Evolutionary conservation across 2,329 filamentous ascomycete genomes (phyloP), one percentile per base, ranked within the genome.

Genomic region (Microcyclospora tardicrescens): DNA sequence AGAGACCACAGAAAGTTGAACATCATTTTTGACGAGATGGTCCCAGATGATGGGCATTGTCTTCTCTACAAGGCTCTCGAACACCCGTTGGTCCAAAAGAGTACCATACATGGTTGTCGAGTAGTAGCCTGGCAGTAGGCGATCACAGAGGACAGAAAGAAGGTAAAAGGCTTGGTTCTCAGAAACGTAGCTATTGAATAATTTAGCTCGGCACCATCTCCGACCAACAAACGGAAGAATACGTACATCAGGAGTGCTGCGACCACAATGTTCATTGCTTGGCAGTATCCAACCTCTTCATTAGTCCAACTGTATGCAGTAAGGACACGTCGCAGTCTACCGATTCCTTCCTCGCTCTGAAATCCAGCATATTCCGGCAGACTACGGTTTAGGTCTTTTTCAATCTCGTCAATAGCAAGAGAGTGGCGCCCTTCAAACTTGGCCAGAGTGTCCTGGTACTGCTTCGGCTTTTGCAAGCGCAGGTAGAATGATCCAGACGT

Each of bases 101-200:
- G 91, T 98, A 50, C 91, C 91, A 62, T 98, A 98, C 91, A 98
- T 98, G 48, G 93, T 98, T 13, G 83, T 93, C 5, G 89, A 96
- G 61, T 98, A 98, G 66, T 98, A 98, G 4, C 91, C 91, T 0
- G 91, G 91, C 3, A 96, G 75, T 2, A 98, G 70, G 34, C 89
- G 80, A 59, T 96, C 89, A 65, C 91, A 98, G 12, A 98, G 71
- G 1, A 89, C 73, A 1, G 86, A 93, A 33, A 98, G 74, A 6
- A 95, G 70, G 61, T 91, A 98, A 64, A 96, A 98, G 1, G 91
- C 91, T 63, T 98, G 91, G 0, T 81, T 64, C 62, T 98, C 91
- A 8, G 87, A 96, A 78, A 93, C 93, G 67, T 96, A 96, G 53
- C 75, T 79, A 53, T 15, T 28, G 16, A 33, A 31, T 49, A 63